Evolutionary conservation across 805 yeast species (phyloP), one percentile per base, ranked within the genome.

Genomic region (Dipodascopsis uninucleata): DNA sequence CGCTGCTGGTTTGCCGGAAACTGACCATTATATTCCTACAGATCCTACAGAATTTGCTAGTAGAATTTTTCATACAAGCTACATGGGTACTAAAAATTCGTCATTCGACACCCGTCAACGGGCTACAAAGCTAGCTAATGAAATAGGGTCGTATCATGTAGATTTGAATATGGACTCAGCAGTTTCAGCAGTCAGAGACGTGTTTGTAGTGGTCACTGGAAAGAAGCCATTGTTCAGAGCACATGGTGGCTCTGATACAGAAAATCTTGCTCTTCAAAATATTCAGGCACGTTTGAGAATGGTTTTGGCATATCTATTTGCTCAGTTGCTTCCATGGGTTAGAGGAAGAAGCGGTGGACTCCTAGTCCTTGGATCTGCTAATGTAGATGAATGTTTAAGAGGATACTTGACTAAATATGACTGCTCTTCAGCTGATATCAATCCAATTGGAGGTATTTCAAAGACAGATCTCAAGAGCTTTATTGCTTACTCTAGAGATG

Each of bases 391-490:
- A 63, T 88, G 96, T 58, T 69, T 93, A 48, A 73, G 99, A 49
- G 99, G 99, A 0, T 93, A 93, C 60, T 71, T 93, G 60, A 93
- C 99, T 7, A 93, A 93, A 63, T 93, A 93, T 65, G 99, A 93
- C 65, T 88, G 97, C 65, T 89, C 97, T 3, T 81, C 95, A 14
- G 98, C 98, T 1, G 99, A 93, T 68, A 78, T 93, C 49, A 93
- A 93, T 62, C 99, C 99, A 22, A 94, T 93, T 56, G 99, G 99
- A n/a, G 96, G 97, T 28, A 86, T 93, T 33, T 90, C 98, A 12
- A 93, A 93, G 63, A 87, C 88, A 0, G 99, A 94, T 61, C 70
- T 93, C 62, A 88, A 86, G 62, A 72, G 76, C 41, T 93, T 94
- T 59, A 93, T 93, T 41, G 77, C 72, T 2, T 93, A 87, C 77